Percentiles rank a stretch among this genome's conserved stretches.
Evolutionary conservation across 73 alveolate genomes (phyloP).

Genomic region (Paramecium bursaria): DNA sequence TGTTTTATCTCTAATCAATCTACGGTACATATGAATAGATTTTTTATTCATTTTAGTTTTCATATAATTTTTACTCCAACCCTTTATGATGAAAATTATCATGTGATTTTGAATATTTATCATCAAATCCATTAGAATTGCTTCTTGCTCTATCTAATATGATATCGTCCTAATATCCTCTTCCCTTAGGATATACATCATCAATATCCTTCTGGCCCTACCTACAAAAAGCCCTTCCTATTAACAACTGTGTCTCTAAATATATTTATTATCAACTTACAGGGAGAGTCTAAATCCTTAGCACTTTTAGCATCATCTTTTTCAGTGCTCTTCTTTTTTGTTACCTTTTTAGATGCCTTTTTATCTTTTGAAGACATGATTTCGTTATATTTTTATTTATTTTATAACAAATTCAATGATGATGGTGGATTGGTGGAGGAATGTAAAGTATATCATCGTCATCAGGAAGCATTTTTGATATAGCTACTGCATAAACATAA

Average conservation of each 20-base stretch:
- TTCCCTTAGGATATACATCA: neutral
- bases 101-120: neutral
- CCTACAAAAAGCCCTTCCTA: slow-evolving; percentile 35
- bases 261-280: neutral
- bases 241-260: neutral
- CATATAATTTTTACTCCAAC: neutral
- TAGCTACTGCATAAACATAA: slow-evolving; percentile 31
- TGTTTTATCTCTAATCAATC: neutral
- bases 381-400: neutral
- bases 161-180: neutral
- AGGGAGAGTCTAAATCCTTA: slow-evolving; percentile 7
- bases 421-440: neutral
- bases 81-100: neutral
- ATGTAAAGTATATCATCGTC: neutral
- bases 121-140: neutral
- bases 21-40: neutral
- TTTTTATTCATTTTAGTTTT: neutral
- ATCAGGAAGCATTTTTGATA: neutral
- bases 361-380: slow-evolving; percentile 60
- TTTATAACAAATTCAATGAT: neutral
- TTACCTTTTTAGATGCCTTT: slow-evolving; percentile 12
- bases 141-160: neutral
- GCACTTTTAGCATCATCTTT: slow-evolving; percentile 30
- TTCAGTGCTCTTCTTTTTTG: slow-evolving; percentile 36
- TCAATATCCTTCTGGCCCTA: slow-evolving; percentile 12